Evolutionary conservation across 495 filamentous ascomycete species (phyloP).

Genomic region (Tuber umbilicatum): DNA sequence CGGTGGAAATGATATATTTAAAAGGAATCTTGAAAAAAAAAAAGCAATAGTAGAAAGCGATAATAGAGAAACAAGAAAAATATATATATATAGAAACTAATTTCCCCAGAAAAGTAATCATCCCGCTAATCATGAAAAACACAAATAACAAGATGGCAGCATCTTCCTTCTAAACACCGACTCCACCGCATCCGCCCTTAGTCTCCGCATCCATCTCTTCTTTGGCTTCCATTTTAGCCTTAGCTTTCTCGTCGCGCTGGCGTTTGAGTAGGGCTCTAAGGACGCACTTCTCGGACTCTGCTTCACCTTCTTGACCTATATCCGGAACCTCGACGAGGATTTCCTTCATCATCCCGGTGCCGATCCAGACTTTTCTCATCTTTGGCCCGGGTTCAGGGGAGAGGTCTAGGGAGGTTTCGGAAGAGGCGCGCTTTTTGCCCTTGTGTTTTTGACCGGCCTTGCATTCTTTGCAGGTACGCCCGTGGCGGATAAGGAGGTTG

Average conservation of each 20-base stretch:
- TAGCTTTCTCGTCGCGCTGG: neutral
- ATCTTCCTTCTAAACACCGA: neutral
- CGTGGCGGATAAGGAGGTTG: constrained; percentile 79
- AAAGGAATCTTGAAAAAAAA: neutral
- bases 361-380: constrained; percentile 36
- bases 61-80: neutral
- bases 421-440: constrained; percentile 3
- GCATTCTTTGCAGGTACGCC: constrained; percentile 72
- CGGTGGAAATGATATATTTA: neutral
- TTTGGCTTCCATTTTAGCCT: neutral
- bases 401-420: neutral
- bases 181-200: neutral
- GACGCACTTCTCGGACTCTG: constrained; percentile 28
- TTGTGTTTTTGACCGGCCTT: constrained; percentile 47
- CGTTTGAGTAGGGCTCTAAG: constrained; percentile 25
- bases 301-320: constrained; percentile 24
- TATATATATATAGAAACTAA: neutral
- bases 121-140: neutral
- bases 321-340: constrained; percentile 30
- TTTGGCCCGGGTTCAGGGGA: constrained; percentile 5
- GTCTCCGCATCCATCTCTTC: neutral
- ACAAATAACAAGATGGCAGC: neutral
- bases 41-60: neutral
- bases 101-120: neutral
- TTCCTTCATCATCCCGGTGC: constrained; percentile 41